Evolutionary conservation across 164 flowering plant genomes (phyloP), one percentile per base, ranked within the genome.

Genomic region (Chimonanthus praecox): DNA sequence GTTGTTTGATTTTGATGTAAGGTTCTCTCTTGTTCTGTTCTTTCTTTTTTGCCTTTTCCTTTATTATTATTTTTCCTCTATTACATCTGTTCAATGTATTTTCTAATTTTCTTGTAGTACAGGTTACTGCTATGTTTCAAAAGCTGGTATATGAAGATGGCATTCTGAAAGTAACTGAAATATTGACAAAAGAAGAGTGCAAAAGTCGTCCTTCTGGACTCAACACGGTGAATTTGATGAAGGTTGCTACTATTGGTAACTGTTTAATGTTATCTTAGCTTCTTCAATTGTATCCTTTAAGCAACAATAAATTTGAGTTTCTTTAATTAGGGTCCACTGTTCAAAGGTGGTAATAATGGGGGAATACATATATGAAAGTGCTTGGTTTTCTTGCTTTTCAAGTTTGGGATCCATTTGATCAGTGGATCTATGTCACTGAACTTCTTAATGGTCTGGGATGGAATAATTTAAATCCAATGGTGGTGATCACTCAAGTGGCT

Each of bases 121-220:
- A 94, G 97, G 91, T 89, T 64, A 81, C 94, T 72, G 62, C 45
- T 68, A 92, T 94, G 97, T 92, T 92, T 80, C 95, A 88, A 75
- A 87, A 89, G 76, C 73, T 91, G 72, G 93, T 94, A 47, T 67
- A 73, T 73, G 88, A 87, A n/a, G 92, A 86, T 86, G 92, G 92
- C 21, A 73, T 80, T 71, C 72, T 84, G 64, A 84, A 84, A 86
- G 97, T 92, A 62, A 83, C 76, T 78, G 81, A 84, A 68, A 72
- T 87, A 71, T 87, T 88, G 58, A 84, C 82, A 77, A 91, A 91
- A 71, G 92, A 90, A 76, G 99, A 94, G 78, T 62, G 69, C 80
- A 94, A 90, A 85, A 77, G 83, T 77, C 97, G 97, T 33, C 99
- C 97, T 63, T 65, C 87, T 78, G 99, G 99, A 70, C 94, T 94